Base-by-base conservation (phyloP, 495 filamentous ascomycete genomes). In the Antarctomyces pellizariae region DNA sequence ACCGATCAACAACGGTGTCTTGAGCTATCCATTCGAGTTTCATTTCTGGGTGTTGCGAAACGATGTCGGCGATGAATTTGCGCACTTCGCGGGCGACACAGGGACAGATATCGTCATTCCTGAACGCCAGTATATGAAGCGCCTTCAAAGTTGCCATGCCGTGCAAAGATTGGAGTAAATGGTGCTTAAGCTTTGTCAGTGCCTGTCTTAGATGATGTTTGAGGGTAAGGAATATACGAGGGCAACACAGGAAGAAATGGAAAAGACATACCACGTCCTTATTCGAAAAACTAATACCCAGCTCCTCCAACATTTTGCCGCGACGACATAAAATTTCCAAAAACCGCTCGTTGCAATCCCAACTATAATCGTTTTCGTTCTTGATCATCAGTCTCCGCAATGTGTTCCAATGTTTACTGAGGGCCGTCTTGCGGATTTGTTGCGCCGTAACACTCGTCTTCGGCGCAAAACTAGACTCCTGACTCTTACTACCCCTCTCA, bases 21-120 rank as follows among this genome's bases (percentile, higher is more conserved):
- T 65, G 43, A 2, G 60, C 54, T 11, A 70, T 30, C 42, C 54
- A 67, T 40, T 63, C 52, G 5, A 68, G 51, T 33, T 54, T 56
- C 35, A 59, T 36, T 3, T 51, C 34, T 0, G 57, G 54, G 29
- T 56, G 47, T 33, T 64, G 55, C 1, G 52, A 44, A 13, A 67
- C 36, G 29, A 46, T 62, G 40, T 70, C 64, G 13, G 59, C 43
- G 13, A 55, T 45, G 36, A 65, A 66, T 8, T 46, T 47, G 26
- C 55, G 53, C 5, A 53, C 53, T 36, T 67, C 59, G 5, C 44
- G 36, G 32, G 51, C 45, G 5, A 63, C 48, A 34, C 45, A 57
- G 5, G 48, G 34, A 28, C 57, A 62, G 0, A 51, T 52, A 29
- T 66, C 61, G 14, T 61, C 53, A 20, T 42, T 47, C 13, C 62